phyloP scores from a whole-genome alignment of 2,329 filamentous ascomycete genomes.

The Meredithiella fracta region DNA sequence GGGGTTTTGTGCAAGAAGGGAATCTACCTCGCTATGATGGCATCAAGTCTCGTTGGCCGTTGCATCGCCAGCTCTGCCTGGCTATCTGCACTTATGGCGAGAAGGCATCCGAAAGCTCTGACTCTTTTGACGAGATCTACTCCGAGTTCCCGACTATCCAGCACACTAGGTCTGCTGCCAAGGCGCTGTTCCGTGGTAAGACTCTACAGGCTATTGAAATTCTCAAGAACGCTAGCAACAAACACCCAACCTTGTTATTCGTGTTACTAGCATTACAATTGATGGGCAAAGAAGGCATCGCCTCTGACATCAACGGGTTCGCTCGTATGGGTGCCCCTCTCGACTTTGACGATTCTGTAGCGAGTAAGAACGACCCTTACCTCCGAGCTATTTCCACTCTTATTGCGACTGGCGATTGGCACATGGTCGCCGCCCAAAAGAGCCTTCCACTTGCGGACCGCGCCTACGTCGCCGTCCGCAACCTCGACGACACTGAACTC shows the following conservation, averaged over 20 bases:
- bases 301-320: conserved; percentile 16
- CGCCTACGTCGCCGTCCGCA: conserved; percentile 53
- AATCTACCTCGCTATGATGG: conserved; percentile 48
- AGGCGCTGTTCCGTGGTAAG: conserved; percentile 58
- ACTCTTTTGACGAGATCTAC: conserved; percentile 26
- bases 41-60: conserved; percentile 44
- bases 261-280: conserved; percentile 51
- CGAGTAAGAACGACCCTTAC: conserved; percentile 57
- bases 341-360: conserved; percentile 41
- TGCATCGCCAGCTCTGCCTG: conserved; percentile 59
- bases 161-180: conserved; percentile 59
- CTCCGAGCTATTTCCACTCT: conserved; percentile 64
- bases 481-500: conserved; percentile 45
- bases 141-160: conserved; percentile 35
- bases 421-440: conserved; percentile 52
- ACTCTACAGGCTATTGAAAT: conserved; percentile 52
- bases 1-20: conserved; percentile 44
- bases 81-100: conserved; percentile 57
- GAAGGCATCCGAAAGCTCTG: conserved; percentile 24
- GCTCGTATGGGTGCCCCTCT: conserved; percentile 31
- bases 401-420: conserved; percentile 63
- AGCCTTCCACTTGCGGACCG: conserved; percentile 62
- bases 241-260: conserved; percentile 48
- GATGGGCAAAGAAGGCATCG: conserved; percentile 32
- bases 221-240: conserved; percentile 48